Evolutionary conservation across 257 asterid species (phyloP).

Genomic region (Solanum infundibuliforme): DNA sequence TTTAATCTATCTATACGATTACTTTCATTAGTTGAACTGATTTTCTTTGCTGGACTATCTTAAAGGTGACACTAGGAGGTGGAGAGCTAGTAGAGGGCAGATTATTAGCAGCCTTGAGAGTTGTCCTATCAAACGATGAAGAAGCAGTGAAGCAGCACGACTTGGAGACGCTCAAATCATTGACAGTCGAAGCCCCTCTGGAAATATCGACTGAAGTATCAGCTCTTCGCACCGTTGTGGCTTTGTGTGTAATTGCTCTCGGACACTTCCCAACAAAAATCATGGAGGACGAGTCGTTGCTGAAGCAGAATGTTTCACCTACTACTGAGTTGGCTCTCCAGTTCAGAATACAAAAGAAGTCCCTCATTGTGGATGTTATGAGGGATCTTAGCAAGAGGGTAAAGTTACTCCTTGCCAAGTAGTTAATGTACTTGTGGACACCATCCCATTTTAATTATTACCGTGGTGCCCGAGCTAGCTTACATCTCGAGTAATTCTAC

Average conservation of each 20-base stretch:
- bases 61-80: constrained; percentile 76
- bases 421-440: not conserved
- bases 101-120: constrained; percentile 70
- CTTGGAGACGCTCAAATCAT: constrained; percentile 38
- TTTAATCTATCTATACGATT: not conserved
- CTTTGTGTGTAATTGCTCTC: constrained; percentile 70
- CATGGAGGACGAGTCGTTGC: constrained; percentile 69
- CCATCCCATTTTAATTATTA: not conserved
- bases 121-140: constrained; percentile 45
- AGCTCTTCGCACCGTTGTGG: constrained; percentile 51
- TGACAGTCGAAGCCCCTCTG: constrained; percentile 50
- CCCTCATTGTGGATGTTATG: constrained; percentile 59
- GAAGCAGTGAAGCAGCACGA: constrained; percentile 40
- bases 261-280: constrained; percentile 78
- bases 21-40: not conserved
- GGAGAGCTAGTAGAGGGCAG: constrained; percentile 68
- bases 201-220: constrained; percentile 51
- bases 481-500: not conserved
- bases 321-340: constrained; percentile 55
- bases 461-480: not conserved
- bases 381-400: constrained; percentile 49
- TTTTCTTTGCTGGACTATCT: not conserved
- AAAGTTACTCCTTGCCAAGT: constrained; percentile 35
- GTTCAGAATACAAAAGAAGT: constrained; percentile 71
- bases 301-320: constrained; percentile 33